phyloP scores from a whole-genome alignment of 1,284 basidiomycete species.

The Thecaphora frezii region DNA sequence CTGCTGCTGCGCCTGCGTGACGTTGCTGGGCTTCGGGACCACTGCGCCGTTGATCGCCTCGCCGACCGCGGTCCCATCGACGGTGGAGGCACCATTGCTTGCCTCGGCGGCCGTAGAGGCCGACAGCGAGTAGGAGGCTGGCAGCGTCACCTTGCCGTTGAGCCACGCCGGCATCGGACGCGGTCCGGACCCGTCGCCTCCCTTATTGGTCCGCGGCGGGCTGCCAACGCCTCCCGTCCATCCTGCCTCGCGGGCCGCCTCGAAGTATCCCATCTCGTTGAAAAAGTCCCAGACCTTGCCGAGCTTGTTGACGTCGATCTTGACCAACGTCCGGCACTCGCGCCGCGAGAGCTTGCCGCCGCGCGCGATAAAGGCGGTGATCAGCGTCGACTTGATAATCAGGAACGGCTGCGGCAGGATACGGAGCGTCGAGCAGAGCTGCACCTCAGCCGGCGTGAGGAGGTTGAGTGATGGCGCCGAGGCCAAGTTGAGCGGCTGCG shows the following conservation, averaged over 20 bases:
- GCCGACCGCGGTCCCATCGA: background rate
- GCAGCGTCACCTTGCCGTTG: conserved; percentile 31
- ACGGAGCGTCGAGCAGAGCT: conserved; percentile 50
- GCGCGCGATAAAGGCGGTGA: conserved; percentile 43
- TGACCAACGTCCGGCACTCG: conserved; percentile 46
- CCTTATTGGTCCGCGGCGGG: conserved; percentile 28
- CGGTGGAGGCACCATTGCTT: background rate
- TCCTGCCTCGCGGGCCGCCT: conserved; percentile 30
- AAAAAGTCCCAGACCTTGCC: conserved; percentile 56
- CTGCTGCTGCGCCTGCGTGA: conserved; percentile 28
- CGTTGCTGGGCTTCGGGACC: background rate
- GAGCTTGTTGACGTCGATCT: conserved; percentile 54
- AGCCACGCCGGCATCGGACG: conserved; percentile 23
- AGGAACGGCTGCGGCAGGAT: conserved; percentile 55
- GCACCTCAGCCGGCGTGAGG: conserved; percentile 47
- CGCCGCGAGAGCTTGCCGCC: conserved; percentile 47
- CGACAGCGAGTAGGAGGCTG: conserved; percentile 27
- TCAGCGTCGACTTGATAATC: conserved; percentile 54
- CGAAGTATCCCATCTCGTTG: conserved; percentile 52
- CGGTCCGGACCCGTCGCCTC: too few relatives aligned
- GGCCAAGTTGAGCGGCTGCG: conserved; percentile 49
- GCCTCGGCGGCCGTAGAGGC: background rate
- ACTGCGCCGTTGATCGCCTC: too few relatives aligned
- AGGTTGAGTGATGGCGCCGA: conserved; percentile 48
- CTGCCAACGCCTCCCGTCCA: conserved; percentile 35